phyloP scores from a whole-genome alignment of 2,329 filamentous ascomycete genomes.

The Alternaria triticimaculans region DNA sequence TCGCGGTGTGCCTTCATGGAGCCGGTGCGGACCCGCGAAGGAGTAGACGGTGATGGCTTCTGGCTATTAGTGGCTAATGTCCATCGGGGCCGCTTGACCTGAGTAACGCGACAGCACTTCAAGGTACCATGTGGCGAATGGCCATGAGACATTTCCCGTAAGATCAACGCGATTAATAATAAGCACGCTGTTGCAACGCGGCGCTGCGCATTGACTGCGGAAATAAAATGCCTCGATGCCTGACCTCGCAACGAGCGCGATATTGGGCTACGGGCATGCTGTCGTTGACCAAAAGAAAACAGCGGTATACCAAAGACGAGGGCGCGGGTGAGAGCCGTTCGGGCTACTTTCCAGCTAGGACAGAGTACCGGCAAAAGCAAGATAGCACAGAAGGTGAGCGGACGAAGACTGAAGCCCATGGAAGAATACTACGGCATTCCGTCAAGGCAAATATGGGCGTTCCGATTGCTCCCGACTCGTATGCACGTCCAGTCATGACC shows the following conservation, averaged over 20 bases:
- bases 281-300: conserved; percentile 1
- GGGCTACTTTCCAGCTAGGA: not conserved
- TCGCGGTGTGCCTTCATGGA: conserved; percentile 6
- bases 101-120: not conserved
- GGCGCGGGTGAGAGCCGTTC: not conserved
- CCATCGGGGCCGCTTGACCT: conserved; percentile 1
- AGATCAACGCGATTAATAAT: conserved; percentile 27
- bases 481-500: conserved; percentile 12
- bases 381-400: not conserved
- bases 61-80: not conserved
- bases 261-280: not conserved
- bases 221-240: conserved; percentile 27
- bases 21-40: conserved; percentile 13
- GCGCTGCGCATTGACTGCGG: conserved; percentile 18
- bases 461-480: conserved; percentile 18
- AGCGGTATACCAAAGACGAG: not conserved
- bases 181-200: conserved; percentile 14
- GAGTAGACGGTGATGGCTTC: conserved; percentile 4
- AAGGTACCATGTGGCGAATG: conserved; percentile 6
- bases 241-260: not conserved
- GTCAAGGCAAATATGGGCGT: conserved; percentile 5
- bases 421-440: conserved; percentile 3
- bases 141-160: conserved; percentile 10
- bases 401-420: conserved; percentile 4
- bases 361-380: conserved; percentile 6